phyloP scores from a whole-genome alignment of 2,329 filamentous ascomycete genomes.

The Neophaeococcomyces mojaviensis region DNA sequence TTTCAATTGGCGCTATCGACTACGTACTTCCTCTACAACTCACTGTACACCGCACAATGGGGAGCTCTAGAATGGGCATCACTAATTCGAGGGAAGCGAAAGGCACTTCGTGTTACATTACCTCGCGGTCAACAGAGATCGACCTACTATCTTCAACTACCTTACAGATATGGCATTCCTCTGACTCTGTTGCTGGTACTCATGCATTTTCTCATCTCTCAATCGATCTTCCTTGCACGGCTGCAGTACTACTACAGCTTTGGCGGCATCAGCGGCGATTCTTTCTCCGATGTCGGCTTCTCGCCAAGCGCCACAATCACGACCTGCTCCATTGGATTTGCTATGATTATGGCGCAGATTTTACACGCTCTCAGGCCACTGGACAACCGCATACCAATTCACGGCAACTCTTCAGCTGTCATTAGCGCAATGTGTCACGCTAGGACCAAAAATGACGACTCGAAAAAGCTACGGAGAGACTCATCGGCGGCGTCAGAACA shows the following conservation, averaged over 20 bases:
- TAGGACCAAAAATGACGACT: neutral
- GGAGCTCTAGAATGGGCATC: conserved; percentile 41
- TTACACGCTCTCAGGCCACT: conserved; percentile 4
- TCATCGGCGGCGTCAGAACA: too few species aligned
- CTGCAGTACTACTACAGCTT: conserved; percentile 23
- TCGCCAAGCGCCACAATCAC: conserved; percentile 13
- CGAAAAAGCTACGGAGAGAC: too few species aligned
- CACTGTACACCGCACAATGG: conserved; percentile 37
- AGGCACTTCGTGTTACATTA: conserved; percentile 32
- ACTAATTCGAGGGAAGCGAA: conserved; percentile 28
- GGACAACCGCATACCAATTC: conserved; percentile 6
- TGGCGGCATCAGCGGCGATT: conserved; percentile 9
- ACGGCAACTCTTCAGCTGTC: conserved; percentile 6
- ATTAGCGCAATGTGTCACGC: conserved; percentile 7
- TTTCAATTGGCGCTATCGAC: conserved; percentile 29
- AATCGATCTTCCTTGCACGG: conserved; percentile 36
- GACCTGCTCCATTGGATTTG: conserved; percentile 1
- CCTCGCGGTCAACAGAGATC: conserved; percentile 31
- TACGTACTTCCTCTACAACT: conserved; percentile 29
- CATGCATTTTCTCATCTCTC: conserved; percentile 40
- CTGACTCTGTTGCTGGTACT: conserved; percentile 26
- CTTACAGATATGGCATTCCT: conserved; percentile 32
- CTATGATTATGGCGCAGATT: conserved; percentile 3
- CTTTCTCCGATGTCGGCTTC: conserved; percentile 20
- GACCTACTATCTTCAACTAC: conserved; percentile 36